Base-by-base conservation (phyloP, 495 filamentous ascomycete species). In the Penicillium canescens region DNA sequence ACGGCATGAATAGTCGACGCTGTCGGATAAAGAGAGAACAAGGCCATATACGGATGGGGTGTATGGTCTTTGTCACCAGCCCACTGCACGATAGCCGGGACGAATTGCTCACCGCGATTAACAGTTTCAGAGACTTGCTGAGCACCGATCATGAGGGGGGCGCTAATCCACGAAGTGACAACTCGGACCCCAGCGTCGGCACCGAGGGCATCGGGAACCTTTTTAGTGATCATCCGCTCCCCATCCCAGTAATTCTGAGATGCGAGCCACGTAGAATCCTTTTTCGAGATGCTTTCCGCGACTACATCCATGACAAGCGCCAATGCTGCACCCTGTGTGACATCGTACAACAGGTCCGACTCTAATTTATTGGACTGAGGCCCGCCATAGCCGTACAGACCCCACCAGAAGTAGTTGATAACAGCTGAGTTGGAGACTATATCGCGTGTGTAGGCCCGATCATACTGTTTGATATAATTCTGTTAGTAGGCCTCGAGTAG, bases 61-160 rank as follows among this genome's bases (percentile, higher is more conserved):
- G 42, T 57, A 26, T 67, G 64, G 4, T 52, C 14, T 8, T 57
- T 52, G 41, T 69, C 66, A 45, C 60, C 57, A 35, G 66, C 63
- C 66, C 66, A 69, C 41, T 66, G 66, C 0, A 66, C 63, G 43
- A 69, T 64, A 11, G 63, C 63, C 13, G 66, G 66, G 4, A 64
- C 61, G 33, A 64, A 69, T 47, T 69, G 66, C 26, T 55, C 7
- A 10, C 63, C 49, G 0, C 66, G 55, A 9, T 51, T 56, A 8
- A 61, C 49, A 20, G 50, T 53, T 44, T 69, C 63, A 33, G 56
- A 56, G 5, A 66, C 53, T 38, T 60, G 35, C 33, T 66, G 35
- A 1, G 63, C 63, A 4, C 66, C 66, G 31, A 69, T 64, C 63
- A 69, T 69, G 33, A 69, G 57, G 2, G 54, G 37, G 13, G 62